Base-by-base conservation (phyloP, 2,329 filamentous ascomycete genomes). In the Penicillium sp. region DNA sequence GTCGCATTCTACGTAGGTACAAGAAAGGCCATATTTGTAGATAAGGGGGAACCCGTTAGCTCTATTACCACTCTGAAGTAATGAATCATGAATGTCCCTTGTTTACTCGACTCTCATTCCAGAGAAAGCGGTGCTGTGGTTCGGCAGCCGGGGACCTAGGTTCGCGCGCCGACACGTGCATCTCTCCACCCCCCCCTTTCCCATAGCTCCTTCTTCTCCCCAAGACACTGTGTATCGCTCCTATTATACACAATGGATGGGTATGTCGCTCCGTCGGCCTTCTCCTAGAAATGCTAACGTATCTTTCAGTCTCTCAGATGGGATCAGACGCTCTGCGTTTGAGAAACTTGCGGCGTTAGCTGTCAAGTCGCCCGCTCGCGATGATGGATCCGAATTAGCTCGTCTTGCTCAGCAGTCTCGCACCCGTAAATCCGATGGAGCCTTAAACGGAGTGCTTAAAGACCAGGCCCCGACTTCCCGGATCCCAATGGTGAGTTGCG, bases 291-390 rank as follows among this genome's bases (percentile, higher is more conserved):
- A 33, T 44, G 28, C 40, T 49, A 51, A 65, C 57, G 20, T 54
- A 48, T 25, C 35, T 25, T 50, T 16, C 46, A 73, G 69, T 40
- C 63, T 69, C 30, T 64, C 64, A 31, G 60, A 58, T 50, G 64
- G 64, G 43, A 69, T 76, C 50, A 68, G 74, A 51, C 66, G 70
- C 50, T 68, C 71, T 38, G 75, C 75, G 33, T 70, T 77, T 56
- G 67, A 73, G 58, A 76, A 72, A 56, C 70, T 78, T 39, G 74
- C 74, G 28, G 62, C 63, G 6, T 60, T 78, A 49, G 72, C 74
- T 28, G 67, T 73, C n/a, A 67, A 68, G 47, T 58, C 65, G 27
- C 54, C 68, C 18, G 56, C 50, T 49, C 56, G 48, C 36, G 63
- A 65, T 51, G 57, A 61, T 46, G 62, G 65, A 30, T 64, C 66